These are phyloP conservation scores for Iberis pinnata DNA, from an alignment of 345 rosid genomes.

Conservation along the genomic window DNA sequence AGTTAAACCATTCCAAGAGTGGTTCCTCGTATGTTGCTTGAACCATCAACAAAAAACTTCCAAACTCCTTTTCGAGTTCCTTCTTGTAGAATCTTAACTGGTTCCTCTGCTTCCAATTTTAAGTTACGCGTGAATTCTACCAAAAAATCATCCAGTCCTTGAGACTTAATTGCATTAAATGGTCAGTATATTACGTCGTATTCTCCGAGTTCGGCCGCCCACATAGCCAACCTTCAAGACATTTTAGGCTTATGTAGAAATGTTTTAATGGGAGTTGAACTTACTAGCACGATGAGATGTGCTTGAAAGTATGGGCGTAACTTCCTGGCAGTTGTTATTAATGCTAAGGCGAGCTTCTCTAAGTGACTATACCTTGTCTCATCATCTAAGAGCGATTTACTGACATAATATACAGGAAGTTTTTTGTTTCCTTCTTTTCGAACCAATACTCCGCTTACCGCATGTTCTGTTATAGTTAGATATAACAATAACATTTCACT, in stretches of 20 bases:
- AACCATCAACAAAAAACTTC: not conserved
- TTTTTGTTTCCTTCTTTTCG: no score
- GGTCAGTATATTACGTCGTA: not conserved
- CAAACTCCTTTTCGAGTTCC: not conserved
- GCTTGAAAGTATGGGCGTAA: not conserved
- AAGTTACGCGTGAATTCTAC: not conserved
- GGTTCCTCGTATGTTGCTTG: not conserved
- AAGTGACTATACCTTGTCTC: not conserved
- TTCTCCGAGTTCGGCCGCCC: not conserved
- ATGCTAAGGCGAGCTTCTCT: not conserved
- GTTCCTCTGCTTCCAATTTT: not conserved
- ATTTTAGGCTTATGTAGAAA: not conserved
- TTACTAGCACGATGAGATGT: not conserved
- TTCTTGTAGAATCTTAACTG: not conserved
- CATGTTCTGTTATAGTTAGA: not conserved
- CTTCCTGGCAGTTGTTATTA: not conserved
- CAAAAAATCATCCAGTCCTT: not conserved
- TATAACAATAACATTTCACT: not conserved
- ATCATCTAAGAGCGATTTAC: no score
- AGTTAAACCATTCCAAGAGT: not conserved
- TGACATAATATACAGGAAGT: no score
- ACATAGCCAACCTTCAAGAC: not conserved
- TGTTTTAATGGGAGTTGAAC: not conserved
- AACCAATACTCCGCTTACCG: no score
- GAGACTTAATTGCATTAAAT: not conserved